Conservation (phyloP, 805 yeast species). For the Kluyveromyces aestuarii region DNA sequence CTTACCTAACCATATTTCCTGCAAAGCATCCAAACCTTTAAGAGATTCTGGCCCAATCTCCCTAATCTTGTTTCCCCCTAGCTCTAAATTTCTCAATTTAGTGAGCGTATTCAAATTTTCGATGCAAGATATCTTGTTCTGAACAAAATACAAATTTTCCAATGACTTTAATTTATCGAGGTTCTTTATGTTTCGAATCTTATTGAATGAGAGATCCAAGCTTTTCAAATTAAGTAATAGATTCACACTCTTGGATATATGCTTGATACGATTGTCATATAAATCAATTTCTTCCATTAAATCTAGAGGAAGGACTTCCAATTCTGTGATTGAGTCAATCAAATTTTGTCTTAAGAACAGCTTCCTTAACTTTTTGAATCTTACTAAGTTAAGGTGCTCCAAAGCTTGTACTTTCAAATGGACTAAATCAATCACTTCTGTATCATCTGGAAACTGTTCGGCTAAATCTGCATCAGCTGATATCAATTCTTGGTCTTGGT, state of each 20-base stretch:
- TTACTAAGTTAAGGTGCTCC: conserved; percentile 47
- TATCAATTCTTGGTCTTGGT: conserved; percentile 38
- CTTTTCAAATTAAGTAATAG: conserved; percentile 46
- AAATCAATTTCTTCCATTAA: conserved; percentile 71
- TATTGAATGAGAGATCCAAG: conserved; percentile 84
- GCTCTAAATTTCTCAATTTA: conserved; percentile 61
- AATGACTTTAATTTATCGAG: conserved; percentile 52
- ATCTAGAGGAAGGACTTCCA: conserved; percentile 50
- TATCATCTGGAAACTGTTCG: conserved; percentile 44
- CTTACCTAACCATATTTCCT: conserved; percentile 88
- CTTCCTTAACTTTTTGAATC: conserved; percentile 48
- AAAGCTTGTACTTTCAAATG: conserved; percentile 61
- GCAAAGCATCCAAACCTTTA: conserved; percentile 43
- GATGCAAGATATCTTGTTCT: conserved; percentile 71
- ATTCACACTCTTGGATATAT: conserved; percentile 63
- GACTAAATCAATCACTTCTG: conserved; percentile 52
- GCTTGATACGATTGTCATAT: conserved; percentile 86
- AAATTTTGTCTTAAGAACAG: conserved; percentile 80
- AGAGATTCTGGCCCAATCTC: conserved; percentile 38
- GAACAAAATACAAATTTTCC: conserved; percentile 74
- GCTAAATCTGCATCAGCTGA: conserved; percentile 66
- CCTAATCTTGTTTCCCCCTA: conserved; percentile 75
- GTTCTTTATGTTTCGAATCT: conserved; percentile 77
- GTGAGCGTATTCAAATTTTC: conserved; percentile 51
- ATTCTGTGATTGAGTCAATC: conserved; percentile 59